Evolutionary conservation across 176 grass and related monocot species (phyloP).

Genomic region (Rhynchospora breviuscula): DNA sequence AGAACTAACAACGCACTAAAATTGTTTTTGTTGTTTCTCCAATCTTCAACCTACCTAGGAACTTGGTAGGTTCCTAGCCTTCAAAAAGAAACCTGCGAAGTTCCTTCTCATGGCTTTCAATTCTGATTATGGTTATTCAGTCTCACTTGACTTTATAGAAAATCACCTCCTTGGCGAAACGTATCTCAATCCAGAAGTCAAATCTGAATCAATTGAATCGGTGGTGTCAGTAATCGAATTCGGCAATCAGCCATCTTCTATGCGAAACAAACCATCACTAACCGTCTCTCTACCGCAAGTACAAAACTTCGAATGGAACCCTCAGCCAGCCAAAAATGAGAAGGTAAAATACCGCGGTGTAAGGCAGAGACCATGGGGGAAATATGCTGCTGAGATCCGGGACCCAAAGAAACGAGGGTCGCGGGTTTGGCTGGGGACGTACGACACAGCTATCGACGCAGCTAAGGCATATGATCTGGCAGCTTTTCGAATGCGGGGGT

Average conservation of each 20-base stretch:
- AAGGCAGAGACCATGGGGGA: constrained; percentile 10
- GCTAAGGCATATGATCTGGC: constrained; percentile 13
- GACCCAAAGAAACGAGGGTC: constrained; percentile 6
- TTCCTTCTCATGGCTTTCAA: constrained; percentile 1
- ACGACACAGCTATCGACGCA: constrained; percentile 1
- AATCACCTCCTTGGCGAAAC: neutral
- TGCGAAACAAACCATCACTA: neutral
- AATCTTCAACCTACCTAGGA: neutral
- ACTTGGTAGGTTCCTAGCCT: too few species aligned
- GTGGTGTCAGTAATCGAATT: constrained; percentile 6
- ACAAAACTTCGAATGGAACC: neutral
- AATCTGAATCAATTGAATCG: neutral
- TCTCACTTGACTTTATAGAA: neutral
- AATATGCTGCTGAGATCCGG: constrained; percentile 16
- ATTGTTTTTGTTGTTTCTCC: neutral
- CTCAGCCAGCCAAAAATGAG: neutral
- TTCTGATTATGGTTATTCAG: neutral
- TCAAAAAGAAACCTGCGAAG: too few species aligned
- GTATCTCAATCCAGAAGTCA: neutral
- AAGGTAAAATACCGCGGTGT: constrained; percentile 4
- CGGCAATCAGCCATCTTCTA: neutral
- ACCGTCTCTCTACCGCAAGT: neutral
- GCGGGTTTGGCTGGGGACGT: constrained; percentile 18
- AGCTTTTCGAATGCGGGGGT: constrained; percentile 2
- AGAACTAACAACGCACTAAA: neutral